Base-by-base conservation (phyloP, 176 grass and related monocot genomes). In the Panicum miliaceum region DNA sequence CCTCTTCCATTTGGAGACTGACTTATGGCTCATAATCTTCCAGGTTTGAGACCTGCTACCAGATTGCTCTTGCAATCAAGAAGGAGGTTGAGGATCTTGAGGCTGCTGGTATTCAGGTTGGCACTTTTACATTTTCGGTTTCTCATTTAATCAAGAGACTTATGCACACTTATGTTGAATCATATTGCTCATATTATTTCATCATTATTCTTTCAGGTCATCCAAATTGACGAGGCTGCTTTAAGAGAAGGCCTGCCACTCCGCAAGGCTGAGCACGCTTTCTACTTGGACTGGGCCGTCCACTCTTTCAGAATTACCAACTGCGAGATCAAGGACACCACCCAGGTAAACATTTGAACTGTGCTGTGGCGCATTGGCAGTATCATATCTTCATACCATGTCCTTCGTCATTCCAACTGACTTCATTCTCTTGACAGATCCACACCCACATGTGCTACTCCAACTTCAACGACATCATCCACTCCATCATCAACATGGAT, bases 361-460 rank as follows among this genome's bases (percentile, higher is more conserved):
- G 15, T 61, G 23, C 27, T 18, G 11, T 82, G 54, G 2, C 74
- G 0, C n/a, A 57, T 64, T 47, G 3, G 1, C 12, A 3, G 40
- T 78, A 41, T 25, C 2, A 50, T 0, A 48, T 75, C 14, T 51
- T 25, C 2, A 50, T 12, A 47, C 51, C 22, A 50, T 64, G 57
- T 57, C 15, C 61, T 72, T 36, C 29, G 23, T 0, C 41, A 73
- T 73, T 58, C 13, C 36, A 38, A 40, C 83, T 72, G 48, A 84
- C 19, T 14, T 13, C 22, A 36, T 22, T 79, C 48, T 86, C 12
- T 70, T 35, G 25, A 66, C 80, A 97, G 94, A 97, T 97, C 81
- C 94, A 97, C 92, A 97, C 94, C 71, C 94, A 97, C 86, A 97
- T 97, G 94, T 97, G 94, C 94, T 97, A 97, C 83, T 97, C 94